Conservation (phyloP, 768 basidiomycete genomes). For the Phaeolepiota aurea region DNA sequence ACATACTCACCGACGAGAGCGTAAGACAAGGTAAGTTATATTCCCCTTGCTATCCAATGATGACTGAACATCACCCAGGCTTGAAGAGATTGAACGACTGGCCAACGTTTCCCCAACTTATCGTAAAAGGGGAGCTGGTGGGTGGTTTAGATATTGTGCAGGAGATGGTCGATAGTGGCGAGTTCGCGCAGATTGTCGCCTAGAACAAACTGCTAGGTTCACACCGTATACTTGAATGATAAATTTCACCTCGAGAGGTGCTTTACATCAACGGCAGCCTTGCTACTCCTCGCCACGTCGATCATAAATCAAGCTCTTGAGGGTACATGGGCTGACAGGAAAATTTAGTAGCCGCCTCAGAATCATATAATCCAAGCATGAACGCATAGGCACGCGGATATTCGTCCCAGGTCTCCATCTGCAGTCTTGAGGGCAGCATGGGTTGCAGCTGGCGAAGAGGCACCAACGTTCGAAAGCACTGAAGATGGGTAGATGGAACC, state of each 20-base stretch:
- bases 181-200: conserved; percentile 47
- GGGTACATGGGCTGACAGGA: too few relatives aligned
- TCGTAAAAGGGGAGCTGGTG: conserved; percentile 84
- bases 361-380: too few relatives aligned
- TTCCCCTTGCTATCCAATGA: background rate
- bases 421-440: too few relatives aligned
- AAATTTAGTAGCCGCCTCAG: too few relatives aligned
- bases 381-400: too few relatives aligned
- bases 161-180: conserved; percentile 80
- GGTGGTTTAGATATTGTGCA: conserved; percentile 92
- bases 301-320: too few relatives aligned
- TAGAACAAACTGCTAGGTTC: conserved; percentile 5
- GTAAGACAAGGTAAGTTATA: conserved; percentile 63
- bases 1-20: conserved; percentile 75
- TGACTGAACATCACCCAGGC: conserved; percentile 25
- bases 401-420: too few relatives aligned
- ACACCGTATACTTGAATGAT: background rate
- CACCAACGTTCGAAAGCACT: too few relatives aligned
- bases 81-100: conserved; percentile 77
- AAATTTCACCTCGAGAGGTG: background rate
- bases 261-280: background rate
- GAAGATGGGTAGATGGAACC: too few relatives aligned
- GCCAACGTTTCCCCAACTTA: conserved; percentile 86
- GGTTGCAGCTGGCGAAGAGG: too few relatives aligned
- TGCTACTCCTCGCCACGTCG: too few relatives aligned